Evolutionary conservation across 352 stramenopile genomes (phyloP).

Genomic region (Achlya hypogyna): DNA sequence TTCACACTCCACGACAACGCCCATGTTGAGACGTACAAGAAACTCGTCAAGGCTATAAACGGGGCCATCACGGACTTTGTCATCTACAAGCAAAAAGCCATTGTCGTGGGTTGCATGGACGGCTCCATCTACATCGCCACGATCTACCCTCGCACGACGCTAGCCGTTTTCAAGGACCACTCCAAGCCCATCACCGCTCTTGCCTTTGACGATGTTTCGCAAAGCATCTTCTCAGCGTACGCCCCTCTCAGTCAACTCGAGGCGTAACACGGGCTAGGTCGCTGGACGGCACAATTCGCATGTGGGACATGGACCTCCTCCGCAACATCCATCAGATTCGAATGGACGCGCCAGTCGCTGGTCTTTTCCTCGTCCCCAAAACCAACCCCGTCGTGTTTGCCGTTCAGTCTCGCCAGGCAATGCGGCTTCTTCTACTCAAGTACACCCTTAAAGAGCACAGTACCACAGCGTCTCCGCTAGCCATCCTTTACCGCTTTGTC

Average conservation of each 20-base stretch:
- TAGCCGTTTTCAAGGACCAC: slow-evolving; percentile 66
- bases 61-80: slow-evolving; percentile 56
- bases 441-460: slow-evolving; percentile 64
- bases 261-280: slow-evolving; percentile 27
- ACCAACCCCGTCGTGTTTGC: slow-evolving; percentile 44
- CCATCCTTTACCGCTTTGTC: slow-evolving; percentile 38
- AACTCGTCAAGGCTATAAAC: slow-evolving; percentile 41
- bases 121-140: slow-evolving; percentile 50
- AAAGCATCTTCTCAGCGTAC: slow-evolving; percentile 41
- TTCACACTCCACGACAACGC: slow-evolving; percentile 39
- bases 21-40: slow-evolving; percentile 40
- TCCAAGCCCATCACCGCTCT: slow-evolving; percentile 47
- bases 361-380: slow-evolving; percentile 30
- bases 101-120: slow-evolving; percentile 50
- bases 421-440: slow-evolving; percentile 52
- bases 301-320: slow-evolving; percentile 59
- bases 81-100: slow-evolving; percentile 53
- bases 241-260: not conserved
- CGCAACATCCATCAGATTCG: slow-evolving; percentile 54
- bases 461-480: slow-evolving; percentile 43
- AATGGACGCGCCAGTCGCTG: slow-evolving; percentile 34
- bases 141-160: slow-evolving; percentile 39
- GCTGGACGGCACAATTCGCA: slow-evolving; percentile 50
- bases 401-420: slow-evolving; percentile 41
- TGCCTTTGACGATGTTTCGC: slow-evolving; percentile 37